These are phyloP conservation scores for Dactylellina leptospora DNA, from an alignment of 2,329 filamentous ascomycete species.

Conservation along the genomic window DNA sequence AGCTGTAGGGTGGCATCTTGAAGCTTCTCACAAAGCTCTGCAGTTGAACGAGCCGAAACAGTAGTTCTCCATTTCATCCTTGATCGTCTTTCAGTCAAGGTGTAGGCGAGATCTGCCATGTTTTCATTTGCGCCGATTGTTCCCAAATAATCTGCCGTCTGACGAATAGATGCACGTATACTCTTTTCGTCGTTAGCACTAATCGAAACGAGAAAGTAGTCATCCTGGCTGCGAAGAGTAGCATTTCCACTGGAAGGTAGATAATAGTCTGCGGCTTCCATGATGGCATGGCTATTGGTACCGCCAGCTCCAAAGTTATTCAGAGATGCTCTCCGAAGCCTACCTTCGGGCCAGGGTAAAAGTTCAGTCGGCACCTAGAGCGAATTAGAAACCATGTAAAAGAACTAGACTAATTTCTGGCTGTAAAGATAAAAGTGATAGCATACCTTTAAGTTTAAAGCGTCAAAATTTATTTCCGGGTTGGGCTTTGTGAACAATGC, in stretches of 20 bases:
- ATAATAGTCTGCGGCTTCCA: neutral
- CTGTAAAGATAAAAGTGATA: neutral
- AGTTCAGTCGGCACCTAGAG: neutral
- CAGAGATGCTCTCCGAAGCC: constrained; percentile 24
- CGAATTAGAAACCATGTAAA: too few relatives aligned
- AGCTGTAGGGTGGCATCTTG: neutral
- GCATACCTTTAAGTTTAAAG: neutral
- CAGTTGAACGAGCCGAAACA: neutral
- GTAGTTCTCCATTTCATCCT: neutral
- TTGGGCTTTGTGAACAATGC: constrained; percentile 4
- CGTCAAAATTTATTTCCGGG: neutral
- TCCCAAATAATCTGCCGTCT: neutral
- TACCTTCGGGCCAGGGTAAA: neutral
- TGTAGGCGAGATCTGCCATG: constrained; percentile 10
- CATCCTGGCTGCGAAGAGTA: neutral
- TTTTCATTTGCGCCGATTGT: neutral
- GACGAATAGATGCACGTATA: neutral
- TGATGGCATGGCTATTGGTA: constrained; percentile 13
- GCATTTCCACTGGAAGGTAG: neutral
- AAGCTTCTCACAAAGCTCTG: neutral
- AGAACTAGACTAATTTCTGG: neutral
- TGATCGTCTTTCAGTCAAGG: neutral
- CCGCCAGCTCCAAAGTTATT: constrained; percentile 58
- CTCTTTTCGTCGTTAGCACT: neutral
- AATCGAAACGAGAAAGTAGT: neutral